A percentile compares a stretch with the other conserved stretches of the same genome.
Evolutionary conservation across 345 rosid species (phyloP).

Genomic region (thale cress (Arabidopsis thaliana)): DNA sequence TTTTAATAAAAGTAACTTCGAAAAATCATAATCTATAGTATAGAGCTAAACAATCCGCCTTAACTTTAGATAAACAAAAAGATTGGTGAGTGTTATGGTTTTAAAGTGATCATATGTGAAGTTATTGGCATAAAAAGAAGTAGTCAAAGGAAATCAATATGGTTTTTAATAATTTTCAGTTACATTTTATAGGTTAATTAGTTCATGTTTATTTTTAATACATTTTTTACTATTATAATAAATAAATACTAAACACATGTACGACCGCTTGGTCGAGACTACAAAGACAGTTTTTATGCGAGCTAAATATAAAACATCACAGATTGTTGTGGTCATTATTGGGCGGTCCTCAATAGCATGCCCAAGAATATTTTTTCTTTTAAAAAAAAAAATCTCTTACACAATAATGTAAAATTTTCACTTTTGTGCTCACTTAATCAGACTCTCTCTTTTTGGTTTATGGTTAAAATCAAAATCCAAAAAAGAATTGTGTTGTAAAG

Average conservation of each 20-base stretch:
- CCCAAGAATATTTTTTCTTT: neutral
- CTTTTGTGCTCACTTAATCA: constrained; percentile 12
- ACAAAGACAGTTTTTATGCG: neutral
- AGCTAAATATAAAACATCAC: neutral
- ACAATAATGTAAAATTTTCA: neutral
- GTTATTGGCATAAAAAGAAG: no score
- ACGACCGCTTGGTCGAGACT: neutral
- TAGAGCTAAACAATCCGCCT: no score
- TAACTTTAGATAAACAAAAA: no score
- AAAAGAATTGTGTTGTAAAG: neutral
- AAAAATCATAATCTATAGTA: no score
- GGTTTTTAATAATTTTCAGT: no score
- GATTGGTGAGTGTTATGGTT: no score
- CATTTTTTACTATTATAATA: neutral
- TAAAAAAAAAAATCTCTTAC: neutral
- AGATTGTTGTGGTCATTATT: constrained; percentile 1
- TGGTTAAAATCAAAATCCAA: constrained; percentile 1
- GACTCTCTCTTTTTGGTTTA: neutral
- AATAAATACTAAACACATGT: neutral
- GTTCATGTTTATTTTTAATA: no score
- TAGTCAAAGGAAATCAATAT: no score
- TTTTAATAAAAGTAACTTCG: no score
- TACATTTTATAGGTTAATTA: no score
- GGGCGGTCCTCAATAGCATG: neutral
- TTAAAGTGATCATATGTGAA: no score